Base-by-base conservation (phyloP, 768 basidiomycete species). In the Solioccasus polychromus region DNA sequence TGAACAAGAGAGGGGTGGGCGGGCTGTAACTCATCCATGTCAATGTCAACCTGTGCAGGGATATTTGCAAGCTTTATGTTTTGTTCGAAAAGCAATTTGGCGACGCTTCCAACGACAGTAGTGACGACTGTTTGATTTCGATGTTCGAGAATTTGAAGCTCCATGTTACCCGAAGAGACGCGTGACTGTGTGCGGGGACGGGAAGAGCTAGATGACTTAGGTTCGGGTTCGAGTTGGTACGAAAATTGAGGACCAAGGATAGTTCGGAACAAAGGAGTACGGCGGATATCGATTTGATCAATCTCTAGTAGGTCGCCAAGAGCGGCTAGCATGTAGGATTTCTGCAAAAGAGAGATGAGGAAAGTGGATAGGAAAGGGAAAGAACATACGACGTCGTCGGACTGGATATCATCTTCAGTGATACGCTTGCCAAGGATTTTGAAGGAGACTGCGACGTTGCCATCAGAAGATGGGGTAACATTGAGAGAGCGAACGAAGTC, bases 71-170 rank as follows among this genome's bases (percentile, higher is more conserved):
- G 62, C 15, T 64, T 63, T 31, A 82, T 63, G 3, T 71, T 68
- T 29, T 71, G 69, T 22, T 70, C 64, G 44, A 81, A 78, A 12
- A 82, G 67, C 22, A 73, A 54, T 24, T 70, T 58, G 4, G 78
- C 65, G 23, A 82, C 69, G 1, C 63, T 61, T n/a, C 66, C 68
- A 15, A 82, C 73, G 25, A 68, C 57, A 0, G 78, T 69, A 5
- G 78, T 80, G 15, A 78, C 70, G 8, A 68, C 62, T 3, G 73
- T 72, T 18, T 42, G 38, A 32, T 67, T 67, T 34, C 60, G 61
- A 38, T 71, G 63, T 35, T 68, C 67, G 52, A 63, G 72, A 66
- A 57, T 67, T 26, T 47, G 57, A 47, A 57, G 68, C 50, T 64
- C 68, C 11, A 51, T 48, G 25, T 51, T 39, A 39, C 31, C 26